Evolutionary conservation across 345 rosid genomes (phyloP), one percentile per base, ranked within the genome.

Genomic region (Balakata baccata): DNA sequence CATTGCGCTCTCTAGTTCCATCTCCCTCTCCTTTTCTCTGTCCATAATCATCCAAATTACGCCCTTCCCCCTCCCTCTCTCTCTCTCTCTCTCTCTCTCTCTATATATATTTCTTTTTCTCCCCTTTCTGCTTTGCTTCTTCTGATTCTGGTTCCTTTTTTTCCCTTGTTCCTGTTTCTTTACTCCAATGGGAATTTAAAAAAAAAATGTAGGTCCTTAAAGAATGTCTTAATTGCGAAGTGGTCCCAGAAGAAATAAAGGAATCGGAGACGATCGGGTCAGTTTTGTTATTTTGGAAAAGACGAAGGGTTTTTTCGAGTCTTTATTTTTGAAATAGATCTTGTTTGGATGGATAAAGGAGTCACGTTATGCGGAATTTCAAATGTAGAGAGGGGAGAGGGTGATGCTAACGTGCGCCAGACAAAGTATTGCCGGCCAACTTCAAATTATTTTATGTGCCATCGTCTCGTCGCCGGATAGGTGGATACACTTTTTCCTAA

Each of bases 1-100:
- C 99, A 95, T 91, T 91, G 99, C 97, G 77, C 98, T 93, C 89
- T 95, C 99, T 22, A 95, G 94, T 89, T 91, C 98, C 29, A 90
- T 81, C 85, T 95, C 99, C 83, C 99, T 91, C 83, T 95, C 99
- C 92, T 93, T 95, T 82, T 95, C 99, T 86, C 97, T 86, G 78
- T 93, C 99, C 96, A 95, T 95, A 86, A 91, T 89, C 96, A 95
- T 95, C 88, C 83, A 88, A 74, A 38, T 52, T 69, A 11, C 76
- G 16, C 47, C 82, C 83, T 88, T 89, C 82, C 96, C 84, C n/a
- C n/a, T n/a, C n/a, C n/a, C n/a, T n/a, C n/a, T n/a, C n/a, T n/a
- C n/a, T n/a, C n/a, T n/a, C n/a, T n/a, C n/a, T n/a, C n/a, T n/a
- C n/a, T n/a, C n/a, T n/a, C 83, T 89, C 98, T 86, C 89, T 86